Base-by-base conservation (phyloP, 1,139 yeast genomes). In the Suhomyces maxii region DNA sequence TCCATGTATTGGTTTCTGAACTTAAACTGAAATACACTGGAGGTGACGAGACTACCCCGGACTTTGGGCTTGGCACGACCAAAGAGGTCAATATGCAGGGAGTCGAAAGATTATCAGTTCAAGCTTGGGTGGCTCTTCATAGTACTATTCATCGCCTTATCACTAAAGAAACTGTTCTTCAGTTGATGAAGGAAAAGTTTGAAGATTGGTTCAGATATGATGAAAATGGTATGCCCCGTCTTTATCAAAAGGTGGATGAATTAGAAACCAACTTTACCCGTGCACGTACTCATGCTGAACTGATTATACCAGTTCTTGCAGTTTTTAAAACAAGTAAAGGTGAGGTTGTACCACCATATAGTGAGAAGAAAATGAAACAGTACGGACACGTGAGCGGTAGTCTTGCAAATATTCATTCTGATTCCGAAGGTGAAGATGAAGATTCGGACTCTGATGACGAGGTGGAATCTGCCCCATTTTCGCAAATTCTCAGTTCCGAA, bases 171-270 rank as follows among this genome's bases (percentile, higher is more conserved):
- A 79, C 74, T 14, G 72, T 83, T 18, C 71, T 83, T 2, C 70
- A 71, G 40, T 71, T 84, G 26, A 63, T 86, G 58, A 82, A 84
- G 62, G 88, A 83, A 45, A 71, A 80, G 51, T 93, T 93, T 67
- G 98, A 91, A 58, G 89, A 84, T 49, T 72, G 71, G 45, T 93
- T 93, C 69, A 77, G 95, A 55, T 93, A 87, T 63, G 97, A 90
- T 64, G 83, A 79, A 40, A 79, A 84, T 52, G 96, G 95, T 6
- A 69, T 89, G 36, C 99, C 99, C 7, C 78, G 82, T 43, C 76
- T 91, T 40, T 93, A 96, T 86, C 84, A 82, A 53, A 83, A 83
- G 48, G 80, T 84, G 36, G 75, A 73, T 37, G 96, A 91, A 57
- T 79, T 93, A 46, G 96, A 90, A 50, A 65, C 69, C 3, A 78